Conservation (phyloP, 2,329 filamentous ascomycete genomes). For the Aspergillus versicolor region DNA sequence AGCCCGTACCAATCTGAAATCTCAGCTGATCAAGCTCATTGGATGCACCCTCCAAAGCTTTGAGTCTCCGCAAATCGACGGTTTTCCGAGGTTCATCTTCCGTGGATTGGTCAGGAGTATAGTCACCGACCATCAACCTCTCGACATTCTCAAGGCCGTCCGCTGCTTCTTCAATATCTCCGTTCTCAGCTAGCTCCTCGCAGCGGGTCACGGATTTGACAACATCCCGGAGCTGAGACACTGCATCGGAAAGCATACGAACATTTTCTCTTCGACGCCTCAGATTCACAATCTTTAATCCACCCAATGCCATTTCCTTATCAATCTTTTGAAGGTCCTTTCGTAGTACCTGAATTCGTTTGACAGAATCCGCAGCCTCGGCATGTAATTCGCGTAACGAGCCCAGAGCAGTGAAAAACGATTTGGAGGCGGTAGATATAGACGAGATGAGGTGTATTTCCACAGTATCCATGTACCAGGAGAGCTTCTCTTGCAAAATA, state of each 20-base stretch:
- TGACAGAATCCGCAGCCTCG: constrained; percentile 87
- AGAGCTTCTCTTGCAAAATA: constrained; percentile 95
- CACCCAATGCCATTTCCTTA: constrained; percentile 79
- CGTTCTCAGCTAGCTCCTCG: constrained; percentile 77
- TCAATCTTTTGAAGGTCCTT: constrained; percentile 79
- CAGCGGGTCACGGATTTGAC: constrained; percentile 73
- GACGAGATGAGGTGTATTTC: constrained; percentile 96
- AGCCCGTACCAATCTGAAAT: constrained; percentile 80
- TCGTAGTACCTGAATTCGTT: constrained; percentile 76
- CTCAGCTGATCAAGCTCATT: constrained; percentile 74
- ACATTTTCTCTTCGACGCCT: constrained; percentile 81
- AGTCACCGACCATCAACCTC: constrained; percentile 73
- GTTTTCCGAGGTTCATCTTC: constrained; percentile 34
- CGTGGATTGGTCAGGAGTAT: constrained; percentile 34
- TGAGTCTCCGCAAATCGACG: constrained; percentile 74
- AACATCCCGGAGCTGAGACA: constrained; percentile 77
- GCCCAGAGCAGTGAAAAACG: constrained; percentile 92
- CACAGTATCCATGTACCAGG: constrained; percentile 99
- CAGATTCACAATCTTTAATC: constrained; percentile 81
- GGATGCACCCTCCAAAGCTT: constrained; percentile 76
- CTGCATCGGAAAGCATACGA: constrained; percentile 75
- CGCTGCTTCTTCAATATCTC: constrained; percentile 79
- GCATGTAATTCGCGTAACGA: constrained; percentile 87
- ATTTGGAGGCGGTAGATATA: constrained; percentile 91
- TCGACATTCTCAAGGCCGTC: constrained; percentile 76